phyloP scores from a whole-genome alignment of 106 monocot genomes.

The Triglochin maritima region DNA sequence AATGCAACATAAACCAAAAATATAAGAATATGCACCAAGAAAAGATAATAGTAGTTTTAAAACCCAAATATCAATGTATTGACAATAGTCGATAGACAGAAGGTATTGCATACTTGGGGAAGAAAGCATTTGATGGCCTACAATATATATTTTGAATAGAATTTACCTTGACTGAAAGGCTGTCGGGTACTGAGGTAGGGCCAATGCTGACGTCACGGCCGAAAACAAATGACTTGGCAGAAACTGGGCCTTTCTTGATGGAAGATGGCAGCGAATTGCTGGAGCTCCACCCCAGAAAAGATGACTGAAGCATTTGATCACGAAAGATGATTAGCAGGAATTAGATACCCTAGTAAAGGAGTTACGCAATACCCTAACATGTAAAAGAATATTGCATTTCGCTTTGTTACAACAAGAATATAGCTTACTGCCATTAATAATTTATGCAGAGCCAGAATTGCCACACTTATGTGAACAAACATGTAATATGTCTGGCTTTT shows the following conservation, averaged over 20 bases:
- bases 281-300: constrained; percentile 69
- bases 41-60: too few relatives aligned
- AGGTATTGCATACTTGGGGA: too few relatives aligned
- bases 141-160: not conserved
- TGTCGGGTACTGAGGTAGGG: constrained; percentile 40
- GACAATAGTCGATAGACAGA: too few relatives aligned
- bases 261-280: constrained; percentile 43
- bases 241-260: constrained; percentile 35
- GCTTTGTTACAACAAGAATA: too few relatives aligned
- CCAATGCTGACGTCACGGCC: constrained; percentile 92
- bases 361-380: too few relatives aligned
- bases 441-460: not conserved
- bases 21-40: too few relatives aligned
- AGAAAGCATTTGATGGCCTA: too few relatives aligned
- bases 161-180: constrained; percentile 40
- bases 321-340: not conserved
- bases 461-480: not conserved
- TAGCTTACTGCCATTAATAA: too few relatives aligned
- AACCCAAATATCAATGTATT: too few relatives aligned
- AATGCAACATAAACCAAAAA: too few relatives aligned
- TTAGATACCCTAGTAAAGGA: not conserved
- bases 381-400: too few relatives aligned
- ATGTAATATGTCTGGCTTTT: not conserved
- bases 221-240: constrained; percentile 65
- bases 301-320: constrained; percentile 40